Percentiles rank a stretch among this genome's conserved stretches.
These are phyloP conservation scores for Rhynchospora breviuscula DNA, from an alignment of 176 grass and related monocot genomes.

Conservation along the genomic window DNA sequence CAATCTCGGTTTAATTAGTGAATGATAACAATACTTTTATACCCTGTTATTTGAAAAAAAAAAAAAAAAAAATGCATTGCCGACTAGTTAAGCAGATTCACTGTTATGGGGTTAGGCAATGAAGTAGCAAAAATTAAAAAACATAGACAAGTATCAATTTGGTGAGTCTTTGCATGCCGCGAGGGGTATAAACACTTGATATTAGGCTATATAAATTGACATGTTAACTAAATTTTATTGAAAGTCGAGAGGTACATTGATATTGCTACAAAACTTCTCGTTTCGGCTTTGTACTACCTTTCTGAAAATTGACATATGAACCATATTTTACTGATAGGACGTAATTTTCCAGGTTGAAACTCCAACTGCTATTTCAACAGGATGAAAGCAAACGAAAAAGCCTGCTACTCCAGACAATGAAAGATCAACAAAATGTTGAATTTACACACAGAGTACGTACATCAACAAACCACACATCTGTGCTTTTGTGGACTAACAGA, in stretches of 20 bases:
- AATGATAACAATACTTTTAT: no score
- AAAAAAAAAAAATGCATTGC: no score
- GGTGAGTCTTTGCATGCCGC: no score
- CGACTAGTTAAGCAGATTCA: no score
- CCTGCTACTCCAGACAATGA: neutral
- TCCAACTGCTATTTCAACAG: neutral
- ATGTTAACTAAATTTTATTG: neutral
- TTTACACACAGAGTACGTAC: neutral
- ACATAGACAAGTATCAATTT: no score
- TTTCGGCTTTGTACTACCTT: neutral
- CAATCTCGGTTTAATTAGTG: no score
- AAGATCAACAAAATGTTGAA: conserved; percentile 28
- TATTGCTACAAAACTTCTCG: neutral
- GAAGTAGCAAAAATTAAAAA: no score
- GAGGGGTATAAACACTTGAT: no score
- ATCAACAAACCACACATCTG: neutral
- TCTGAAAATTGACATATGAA: neutral
- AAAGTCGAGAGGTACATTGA: neutral
- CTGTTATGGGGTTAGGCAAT: no score
- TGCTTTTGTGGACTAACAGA: conserved; percentile 17
- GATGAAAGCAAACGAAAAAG: neutral
- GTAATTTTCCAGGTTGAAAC: neutral
- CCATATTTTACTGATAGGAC: neutral
- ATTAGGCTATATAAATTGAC: no score
- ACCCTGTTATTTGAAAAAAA: no score